Base-by-base conservation (phyloP, 805 yeast genomes). In the Kodamaea leandrae region DNA sequence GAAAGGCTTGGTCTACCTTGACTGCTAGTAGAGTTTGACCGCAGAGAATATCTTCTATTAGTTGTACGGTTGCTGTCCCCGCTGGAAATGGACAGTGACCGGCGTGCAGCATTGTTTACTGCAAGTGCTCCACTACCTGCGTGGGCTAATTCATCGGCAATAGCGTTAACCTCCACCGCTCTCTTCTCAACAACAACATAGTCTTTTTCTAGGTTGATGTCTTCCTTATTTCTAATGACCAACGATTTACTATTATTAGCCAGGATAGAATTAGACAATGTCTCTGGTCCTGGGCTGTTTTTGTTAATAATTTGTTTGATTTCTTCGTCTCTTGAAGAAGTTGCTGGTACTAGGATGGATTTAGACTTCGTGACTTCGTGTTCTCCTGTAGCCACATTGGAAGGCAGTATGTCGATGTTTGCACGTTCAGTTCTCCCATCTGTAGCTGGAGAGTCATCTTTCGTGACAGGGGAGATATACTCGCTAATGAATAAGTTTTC, bases 151-250 rank as follows among this genome's bases (percentile, higher is more conserved):
- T 90, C 96, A 61, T 91, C 98, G 2, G 99, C 99, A 43, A 93
- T 71, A 2, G 96, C 91, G 66, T 91, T 91, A 6, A 91, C 95
- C 58, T 93, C 98, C 3, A 91, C 97, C 0, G 93, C 87, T 37
- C 95, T 77, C 60, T 91, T 93, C 60, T 91, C 98, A 20, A 91
- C 90, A 28, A 91, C 95, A 24, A 91, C 98, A 53, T 91, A 91
- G 54, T 89, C 97, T 49, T 79, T 82, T 52, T 88, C 96, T 42
- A 81, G 65, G 18, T 75, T 71, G 16, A 74, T 55, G 39, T 80
- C 85, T 16, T 72, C 63, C 45, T 61, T 39, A 28, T 47, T 25
- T 23, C 35, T 50, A 8, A 45, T 30, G 29, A 51, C 35, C 10
- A 45, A 38, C 24, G 52, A 42, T 36, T 32, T 37, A 21, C 36